Base-by-base conservation (phyloP, 116 monocot species). In the Papilionanthe hybrid region DNA sequence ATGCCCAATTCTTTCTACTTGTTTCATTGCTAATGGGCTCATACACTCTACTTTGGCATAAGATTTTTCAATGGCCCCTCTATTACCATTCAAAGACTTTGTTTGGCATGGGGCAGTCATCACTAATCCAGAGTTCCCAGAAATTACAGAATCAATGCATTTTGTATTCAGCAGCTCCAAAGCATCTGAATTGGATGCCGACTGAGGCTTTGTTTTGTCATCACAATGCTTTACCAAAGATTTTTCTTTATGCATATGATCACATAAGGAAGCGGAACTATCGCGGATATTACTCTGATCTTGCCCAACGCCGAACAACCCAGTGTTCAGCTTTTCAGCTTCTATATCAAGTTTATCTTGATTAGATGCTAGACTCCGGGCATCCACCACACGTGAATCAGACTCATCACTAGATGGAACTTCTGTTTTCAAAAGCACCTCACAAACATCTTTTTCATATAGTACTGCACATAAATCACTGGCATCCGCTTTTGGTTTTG, bases 41-140 rank as follows among this genome's bases (percentile, higher is more conserved):
- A n/a, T 17, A 28, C 81, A 78, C 48, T 78, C 55, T 13, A n/a
- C 48, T 5, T 47, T 15, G 19, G 48, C 28, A 5, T 11, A 22
- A 78, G 43, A 43, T 43, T 63, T 50, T 53, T 66, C 30, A 8
- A 23, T n/a, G 3, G 74, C 7, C 20, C 37, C 58, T 57, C 73
- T 45, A 22, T 41, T 77, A 65, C 57, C 84, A 68, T 72, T 83
- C 60, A 80, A 55, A 80, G 66, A 72, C 67, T 87, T 89, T 2
- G 76, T 66, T 77, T 88, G 86, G 44, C 86, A 81, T 78, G 84
- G 68, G 81, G 82, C 82, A 75, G 84, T 72, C 37, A 83, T 79
- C 23, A 89, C 72, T 18, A 93, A 75, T 55, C 79, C 85, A 77
- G 87, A 80, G 23, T 81, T 88, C 42, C 42, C 82, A 47, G 83